Base-by-base conservation (phyloP, 1,284 basidiomycete species). In the Afroboletus lepidellus region DNA sequence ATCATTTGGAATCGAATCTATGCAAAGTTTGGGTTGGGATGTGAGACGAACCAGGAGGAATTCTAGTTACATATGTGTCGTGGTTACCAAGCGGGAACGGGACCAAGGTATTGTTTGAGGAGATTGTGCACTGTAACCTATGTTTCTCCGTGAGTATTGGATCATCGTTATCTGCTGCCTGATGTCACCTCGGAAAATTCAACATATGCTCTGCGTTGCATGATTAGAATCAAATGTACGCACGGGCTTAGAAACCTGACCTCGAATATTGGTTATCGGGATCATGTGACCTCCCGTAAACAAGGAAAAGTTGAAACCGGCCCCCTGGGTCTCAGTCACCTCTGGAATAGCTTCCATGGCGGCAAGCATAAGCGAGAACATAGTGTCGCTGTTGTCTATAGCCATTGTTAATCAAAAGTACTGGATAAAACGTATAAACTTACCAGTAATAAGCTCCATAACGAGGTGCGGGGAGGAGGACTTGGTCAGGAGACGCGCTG, bases 211-310 rank as follows among this genome's bases (percentile, higher is more conserved):
- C 78, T 79, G 24, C 24, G 39, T 51, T 43, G 24, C 23, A 45
- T 48, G 12, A 24, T 56, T 8, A 50, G 24, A 25, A 46, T 41
- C 12, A 24, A 20, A 42, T 0, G 0, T 7, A 7, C 18, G 8
- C 8, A 12, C 33, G 3, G 5, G 33, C 16, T 15, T 20, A 5
- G 7, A 48, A 49, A 43, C 44, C 61, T 33, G 50, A 78, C 79
- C 80, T 76, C 13, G 83, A 85, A 24, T 87, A 69, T 63, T 89
- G 78, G 55, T 83, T 83, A 47, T 84, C 83, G 3, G 76, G 61
- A 63, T 90, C 87, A 60, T 89, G 87, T 11, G 85, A 78, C 18
- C 90, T 16, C 90, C 90, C 0, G 89, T 92, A 62, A 83, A 90
- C 15, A 92, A 47, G 0, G 79, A 81, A 64, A 82, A 86, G 46